These are phyloP conservation scores for Platanthera zijinensis DNA, from an alignment of 106 monocot species.

Conservation along the genomic window DNA sequence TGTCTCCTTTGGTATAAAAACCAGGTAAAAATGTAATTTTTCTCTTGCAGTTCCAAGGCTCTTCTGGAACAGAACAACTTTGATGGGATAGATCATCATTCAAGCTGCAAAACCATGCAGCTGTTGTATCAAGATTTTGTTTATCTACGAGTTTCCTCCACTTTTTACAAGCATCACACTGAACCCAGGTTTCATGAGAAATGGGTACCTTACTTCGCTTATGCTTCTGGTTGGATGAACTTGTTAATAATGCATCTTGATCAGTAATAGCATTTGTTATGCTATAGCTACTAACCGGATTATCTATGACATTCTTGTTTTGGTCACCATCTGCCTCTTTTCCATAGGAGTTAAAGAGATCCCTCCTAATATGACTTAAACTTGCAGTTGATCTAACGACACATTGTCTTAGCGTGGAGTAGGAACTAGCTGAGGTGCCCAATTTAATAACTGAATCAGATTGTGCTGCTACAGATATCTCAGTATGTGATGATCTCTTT, in stretches of 20 bases:
- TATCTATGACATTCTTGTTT: constrained; percentile 14
- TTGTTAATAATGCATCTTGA: constrained; percentile 1
- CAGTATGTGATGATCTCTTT: constrained; percentile 14
- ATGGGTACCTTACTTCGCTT: constrained; percentile 22
- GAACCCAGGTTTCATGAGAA: constrained; percentile 77
- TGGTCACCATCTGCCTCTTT: constrained; percentile 8
- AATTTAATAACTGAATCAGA: constrained; percentile 13
- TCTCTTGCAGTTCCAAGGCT: constrained; percentile 55
- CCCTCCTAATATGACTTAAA: constrained; percentile 30
- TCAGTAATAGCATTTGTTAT: background rate
- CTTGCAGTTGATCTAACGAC: constrained; percentile 26
- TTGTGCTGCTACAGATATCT: constrained; percentile 1
- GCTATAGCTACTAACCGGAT: constrained; percentile 7
- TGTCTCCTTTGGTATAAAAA: constrained; percentile 68
- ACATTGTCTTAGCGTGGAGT: constrained; percentile 18
- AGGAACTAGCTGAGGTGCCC: constrained; percentile 17
- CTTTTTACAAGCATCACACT: constrained; percentile 97
- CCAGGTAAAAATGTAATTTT: constrained; percentile 82
- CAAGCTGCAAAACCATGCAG: constrained; percentile 96
- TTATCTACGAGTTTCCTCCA: constrained; percentile 64
- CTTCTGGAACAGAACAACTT: constrained; percentile 66
- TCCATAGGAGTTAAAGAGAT: constrained; percentile 45
- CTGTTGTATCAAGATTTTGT: constrained; percentile 39
- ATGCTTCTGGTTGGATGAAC: constrained; percentile 21
- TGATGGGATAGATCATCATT: constrained; percentile 57